Evolutionary conservation across 805 yeast species (phyloP), one percentile per base, ranked within the genome.

Genomic region (Nakazawaea laoshanensis): DNA sequence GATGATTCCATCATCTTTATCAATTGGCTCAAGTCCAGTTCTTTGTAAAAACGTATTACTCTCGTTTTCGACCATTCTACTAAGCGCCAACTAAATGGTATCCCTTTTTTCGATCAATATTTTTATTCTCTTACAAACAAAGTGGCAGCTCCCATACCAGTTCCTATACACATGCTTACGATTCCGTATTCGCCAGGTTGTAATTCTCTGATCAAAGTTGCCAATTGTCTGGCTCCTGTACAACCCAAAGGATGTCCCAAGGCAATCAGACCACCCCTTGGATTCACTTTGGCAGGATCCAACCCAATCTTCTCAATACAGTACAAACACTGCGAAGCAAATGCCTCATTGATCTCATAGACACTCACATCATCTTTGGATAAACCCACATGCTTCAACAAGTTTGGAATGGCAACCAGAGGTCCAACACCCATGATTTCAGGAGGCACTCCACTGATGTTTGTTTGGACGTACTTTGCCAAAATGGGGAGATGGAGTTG

Each of bases 361-460:
- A 86, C 70, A 30, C 73, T 67, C 36, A 89, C 61, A 46, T 87
- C 95, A 30, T 70, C 67, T 19, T 71, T 65, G 5, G 66, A 59
- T 34, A 64, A 46, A 7, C 42, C 33, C 5, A 64, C 49, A 50
- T 73, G 74, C 54, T 69, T 64, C 44, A 89, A 70, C 13, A 85
- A 78, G 36, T 70, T 72, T 41, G 98, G 97, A 48, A 89, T 88
- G 39, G 97, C 98, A 48, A 71, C 75, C 18, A 95, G 96, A 38
- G 98, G 98, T 27, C 97, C 98, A 48, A 89, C 77, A 38, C 97
- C 98, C 98, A 89, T 89, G 40, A 88, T 74, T 60, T 86, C 94
- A 15, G 96, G 96, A 36, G 96, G 95, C 29, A 88, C 96, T 47
- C 98, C 98, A 36, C 82, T 89, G 25, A 77, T 65, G 45, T 80